These are phyloP conservation scores for Ceratocystiopsis minuta DNA, from an alignment of 2,329 filamentous ascomycete species.

Conservation along the genomic window DNA sequence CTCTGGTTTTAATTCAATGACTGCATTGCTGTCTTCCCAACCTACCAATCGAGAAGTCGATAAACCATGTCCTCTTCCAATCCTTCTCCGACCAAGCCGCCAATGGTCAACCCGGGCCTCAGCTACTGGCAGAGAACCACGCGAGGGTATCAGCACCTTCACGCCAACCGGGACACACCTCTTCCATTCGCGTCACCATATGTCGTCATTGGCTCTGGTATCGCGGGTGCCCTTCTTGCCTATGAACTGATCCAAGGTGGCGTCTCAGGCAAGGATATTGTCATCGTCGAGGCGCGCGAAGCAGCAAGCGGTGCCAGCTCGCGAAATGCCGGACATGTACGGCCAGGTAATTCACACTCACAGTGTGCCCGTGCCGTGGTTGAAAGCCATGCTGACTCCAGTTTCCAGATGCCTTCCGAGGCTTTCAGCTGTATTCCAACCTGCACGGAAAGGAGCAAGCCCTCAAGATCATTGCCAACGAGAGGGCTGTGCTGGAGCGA, in stretches of 20 bases:
- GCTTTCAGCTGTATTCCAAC: slow-evolving; percentile 24
- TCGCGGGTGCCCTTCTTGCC: slow-evolving; percentile 22
- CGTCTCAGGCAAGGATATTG: slow-evolving; percentile 16
- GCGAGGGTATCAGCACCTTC: slow-evolving; percentile 22
- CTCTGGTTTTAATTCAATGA: no score
- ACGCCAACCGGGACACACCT: slow-evolving; percentile 17
- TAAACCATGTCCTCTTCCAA: no score
- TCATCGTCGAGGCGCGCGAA: slow-evolving; percentile 25
- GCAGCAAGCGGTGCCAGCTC: slow-evolving; percentile 25
- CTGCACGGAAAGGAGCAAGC: slow-evolving; percentile 25
- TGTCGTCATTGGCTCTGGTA: slow-evolving; percentile 24
- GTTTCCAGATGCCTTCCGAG: slow-evolving; percentile 26
- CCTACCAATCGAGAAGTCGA: no score
- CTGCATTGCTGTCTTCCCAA: no score
- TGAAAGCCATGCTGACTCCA: background rate
- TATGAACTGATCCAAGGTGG: slow-evolving; percentile 21
- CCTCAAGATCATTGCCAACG: slow-evolving; percentile 26
- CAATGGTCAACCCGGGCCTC: slow-evolving; percentile 6
- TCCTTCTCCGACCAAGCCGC: background rate
- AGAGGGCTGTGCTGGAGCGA: slow-evolving; percentile 19
- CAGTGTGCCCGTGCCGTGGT: background rate
- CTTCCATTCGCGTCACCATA: slow-evolving; percentile 17
- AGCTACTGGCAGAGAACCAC: slow-evolving; percentile 26
- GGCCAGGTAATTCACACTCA: slow-evolving; percentile 11
- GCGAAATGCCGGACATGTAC: slow-evolving; percentile 26